A percentile compares a stretch with the other conserved stretches of the same genome.
These are phyloP conservation scores for Ceratocystiopsis sp. DNA, from an alignment of 2,329 filamentous ascomycete species.

Conservation along the genomic window DNA sequence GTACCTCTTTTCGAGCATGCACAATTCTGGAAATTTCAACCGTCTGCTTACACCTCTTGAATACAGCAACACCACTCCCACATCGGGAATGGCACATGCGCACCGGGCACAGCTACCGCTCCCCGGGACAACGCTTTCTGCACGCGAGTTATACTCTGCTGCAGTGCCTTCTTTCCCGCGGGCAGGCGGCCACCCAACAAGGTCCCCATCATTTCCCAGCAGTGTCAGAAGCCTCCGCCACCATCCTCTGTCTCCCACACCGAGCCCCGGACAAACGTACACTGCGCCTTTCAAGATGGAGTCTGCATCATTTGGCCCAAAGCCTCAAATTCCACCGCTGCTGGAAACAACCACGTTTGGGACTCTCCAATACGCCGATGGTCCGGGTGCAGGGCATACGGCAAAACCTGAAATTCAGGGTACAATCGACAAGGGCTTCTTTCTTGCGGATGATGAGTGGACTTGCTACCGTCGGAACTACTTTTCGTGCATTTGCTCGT, in stretches of 20 bases:
- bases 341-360: slow-evolving; percentile 33
- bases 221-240: slow-evolving; percentile 22
- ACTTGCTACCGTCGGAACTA: slow-evolving; percentile 89
- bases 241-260: slow-evolving; percentile 35
- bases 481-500: slow-evolving; percentile 72
- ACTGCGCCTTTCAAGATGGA: slow-evolving; percentile 34
- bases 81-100: slow-evolving; percentile 40
- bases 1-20: too few species aligned
- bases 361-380: slow-evolving; percentile 44
- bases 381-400: slow-evolving; percentile 22
- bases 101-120: slow-evolving; percentile 36
- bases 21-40: background rate
- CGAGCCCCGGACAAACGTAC: slow-evolving; percentile 29
- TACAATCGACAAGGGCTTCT: slow-evolving; percentile 80
- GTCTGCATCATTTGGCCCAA: slow-evolving; percentile 23
- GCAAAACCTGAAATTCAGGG: slow-evolving; percentile 61
- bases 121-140: slow-evolving; percentile 28
- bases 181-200: slow-evolving; percentile 29
- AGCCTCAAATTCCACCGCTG: slow-evolving; percentile 35
- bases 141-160: slow-evolving; percentile 36
- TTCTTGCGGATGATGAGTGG: slow-evolving; percentile 66
- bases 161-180: slow-evolving; percentile 33
- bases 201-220: slow-evolving; percentile 33
- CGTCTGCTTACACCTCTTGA: background rate
- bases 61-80: slow-evolving; percentile 28